Conservation (phyloP, 2,329 filamentous ascomycete species). For the Apiospora koreana region DNA sequence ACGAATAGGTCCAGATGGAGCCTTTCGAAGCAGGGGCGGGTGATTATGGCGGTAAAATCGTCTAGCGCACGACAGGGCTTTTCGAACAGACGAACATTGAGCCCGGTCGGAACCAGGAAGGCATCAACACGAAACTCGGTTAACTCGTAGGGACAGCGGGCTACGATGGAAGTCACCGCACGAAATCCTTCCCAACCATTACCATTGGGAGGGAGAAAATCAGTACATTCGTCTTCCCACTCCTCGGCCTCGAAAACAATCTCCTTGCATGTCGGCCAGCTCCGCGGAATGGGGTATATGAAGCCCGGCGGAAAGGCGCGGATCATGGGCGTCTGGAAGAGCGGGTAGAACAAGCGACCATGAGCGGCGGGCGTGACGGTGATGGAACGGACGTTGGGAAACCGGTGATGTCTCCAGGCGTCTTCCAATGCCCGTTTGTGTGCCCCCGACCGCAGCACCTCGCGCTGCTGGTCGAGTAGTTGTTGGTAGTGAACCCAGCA, state of each 20-base stretch:
- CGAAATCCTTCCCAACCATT: constrained; percentile 35
- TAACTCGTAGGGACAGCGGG: constrained; percentile 25
- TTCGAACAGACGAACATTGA: constrained; percentile 34
- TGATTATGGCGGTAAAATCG: constrained; percentile 24
- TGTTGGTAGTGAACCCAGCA: constrained; percentile 32
- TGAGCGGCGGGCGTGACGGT: constrained; percentile 42
- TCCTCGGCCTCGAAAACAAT: neutral
- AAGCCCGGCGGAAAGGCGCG: constrained; percentile 40
- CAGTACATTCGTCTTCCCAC: constrained; percentile 15
- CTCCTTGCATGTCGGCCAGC: constrained; percentile 26
- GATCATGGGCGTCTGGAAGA: constrained; percentile 44
- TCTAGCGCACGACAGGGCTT: constrained; percentile 25
- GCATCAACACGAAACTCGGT: constrained; percentile 37
- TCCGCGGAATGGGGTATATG: constrained; percentile 38
- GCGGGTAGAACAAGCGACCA: constrained; percentile 34
- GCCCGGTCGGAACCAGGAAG: constrained; percentile 29
- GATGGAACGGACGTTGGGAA: constrained; percentile 37
- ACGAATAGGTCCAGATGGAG: constrained; percentile 29
- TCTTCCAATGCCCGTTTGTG: constrained; percentile 35
- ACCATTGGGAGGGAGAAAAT: no score
- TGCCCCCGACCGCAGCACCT: constrained; percentile 26
- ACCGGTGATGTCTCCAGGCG: constrained; percentile 29
- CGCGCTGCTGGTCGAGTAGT: constrained; percentile 34
- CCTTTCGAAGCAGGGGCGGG: constrained; percentile 27
- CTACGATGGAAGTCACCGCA: constrained; percentile 26